phyloP scores from a whole-genome alignment of 1,139 yeast genomes.

The Nakaseomyces delphensis region DNA sequence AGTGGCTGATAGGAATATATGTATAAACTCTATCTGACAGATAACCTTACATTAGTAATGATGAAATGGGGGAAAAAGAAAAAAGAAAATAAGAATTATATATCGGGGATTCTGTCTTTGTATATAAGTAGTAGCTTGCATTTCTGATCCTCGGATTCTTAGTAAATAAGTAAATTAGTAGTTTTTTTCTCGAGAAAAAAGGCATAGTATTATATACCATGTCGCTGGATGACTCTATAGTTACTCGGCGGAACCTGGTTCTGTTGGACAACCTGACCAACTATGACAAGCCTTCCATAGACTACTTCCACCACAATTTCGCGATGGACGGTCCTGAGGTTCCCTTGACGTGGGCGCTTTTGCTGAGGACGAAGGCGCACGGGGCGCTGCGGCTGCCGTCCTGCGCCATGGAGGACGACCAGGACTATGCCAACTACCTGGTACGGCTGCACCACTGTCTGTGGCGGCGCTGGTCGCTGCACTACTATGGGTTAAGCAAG shows the following conservation, averaged over 20 bases:
- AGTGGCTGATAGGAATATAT: no score
- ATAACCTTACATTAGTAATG: no score
- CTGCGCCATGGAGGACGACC: constrained; percentile 19
- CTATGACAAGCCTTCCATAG: constrained; percentile 18
- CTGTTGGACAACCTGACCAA: constrained; percentile 22
- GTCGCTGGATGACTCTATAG: constrained; percentile 16
- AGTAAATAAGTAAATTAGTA: no score
- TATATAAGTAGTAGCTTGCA: no score
- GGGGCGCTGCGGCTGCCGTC: constrained; percentile 20
- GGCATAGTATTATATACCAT: neutral
- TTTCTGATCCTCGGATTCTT: no score
- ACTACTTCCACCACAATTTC: constrained; percentile 19
- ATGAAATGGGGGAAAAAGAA: no score
- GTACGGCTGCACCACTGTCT: constrained; percentile 21
- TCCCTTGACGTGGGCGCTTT: constrained; percentile 18
- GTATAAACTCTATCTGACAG: no score
- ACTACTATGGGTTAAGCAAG: constrained; percentile 12
- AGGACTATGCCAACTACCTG: constrained; percentile 19
- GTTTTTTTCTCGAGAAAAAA: no score
- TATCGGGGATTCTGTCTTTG: no score
- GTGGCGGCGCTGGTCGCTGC: constrained; percentile 26
- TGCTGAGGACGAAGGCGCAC: constrained; percentile 18
- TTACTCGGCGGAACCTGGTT: constrained; percentile 18
- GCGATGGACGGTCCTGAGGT: constrained; percentile 12
- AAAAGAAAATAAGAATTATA: no score